phyloP scores from a whole-genome alignment of 805 yeast genomes.

The Barnettozyma salicaria region DNA sequence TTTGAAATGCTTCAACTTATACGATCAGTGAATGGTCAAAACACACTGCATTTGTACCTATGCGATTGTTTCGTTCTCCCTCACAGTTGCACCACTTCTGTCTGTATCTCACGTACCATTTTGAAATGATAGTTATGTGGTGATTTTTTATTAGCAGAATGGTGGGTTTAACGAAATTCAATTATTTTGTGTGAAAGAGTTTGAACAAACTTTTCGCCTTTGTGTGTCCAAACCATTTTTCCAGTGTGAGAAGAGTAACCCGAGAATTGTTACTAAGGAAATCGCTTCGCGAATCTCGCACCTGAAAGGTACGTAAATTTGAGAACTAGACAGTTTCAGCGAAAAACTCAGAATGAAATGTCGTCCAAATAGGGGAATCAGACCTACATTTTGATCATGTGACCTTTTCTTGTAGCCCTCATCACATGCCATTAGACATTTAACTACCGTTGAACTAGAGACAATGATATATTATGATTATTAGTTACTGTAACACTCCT shows the following conservation, averaged over 20 bases:
- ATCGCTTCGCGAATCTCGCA: neutral
- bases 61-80: neutral
- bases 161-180: too few species aligned
- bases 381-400: neutral
- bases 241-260: neutral
- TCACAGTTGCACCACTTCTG: neutral
- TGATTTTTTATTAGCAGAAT: too few species aligned
- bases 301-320: neutral
- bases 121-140: conserved; percentile 27
- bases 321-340: neutral
- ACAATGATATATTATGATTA: too few species aligned
- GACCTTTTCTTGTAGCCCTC: neutral
- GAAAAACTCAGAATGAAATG: neutral
- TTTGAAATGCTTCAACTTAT: too few species aligned
- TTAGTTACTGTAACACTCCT: too few species aligned
- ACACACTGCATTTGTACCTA: neutral
- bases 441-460: too few species aligned
- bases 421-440: too few species aligned
- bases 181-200: conserved; percentile 12
- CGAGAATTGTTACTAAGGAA: too few species aligned
- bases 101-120: conserved; percentile 38
- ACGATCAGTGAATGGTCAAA: neutral
- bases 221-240: conserved; percentile 6
- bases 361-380: too few species aligned
- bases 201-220: conserved; percentile 4